Evolutionary conservation across 352 stramenopile genomes (phyloP).

Genomic region (Peronospora farinosa): DNA sequence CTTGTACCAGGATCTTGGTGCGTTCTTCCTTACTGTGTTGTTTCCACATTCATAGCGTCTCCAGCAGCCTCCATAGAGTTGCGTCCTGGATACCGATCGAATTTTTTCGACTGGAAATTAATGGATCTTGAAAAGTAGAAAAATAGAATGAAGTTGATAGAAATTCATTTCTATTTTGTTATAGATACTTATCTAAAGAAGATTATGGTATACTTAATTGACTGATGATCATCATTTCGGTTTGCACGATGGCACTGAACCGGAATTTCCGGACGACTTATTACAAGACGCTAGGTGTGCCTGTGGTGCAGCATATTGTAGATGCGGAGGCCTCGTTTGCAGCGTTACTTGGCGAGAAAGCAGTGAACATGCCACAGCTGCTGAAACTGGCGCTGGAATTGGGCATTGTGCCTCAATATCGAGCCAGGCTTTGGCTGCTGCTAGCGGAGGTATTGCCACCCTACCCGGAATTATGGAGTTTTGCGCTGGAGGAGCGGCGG

Average conservation of each 20-base stretch:
- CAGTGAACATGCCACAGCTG: slow-evolving; percentile 60
- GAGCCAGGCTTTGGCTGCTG: slow-evolving; percentile 53
- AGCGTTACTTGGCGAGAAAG: slow-evolving; percentile 46
- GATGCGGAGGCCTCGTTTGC: slow-evolving; percentile 72
- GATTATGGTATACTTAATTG: neutral
- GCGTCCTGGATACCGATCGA: slow-evolving; percentile 15
- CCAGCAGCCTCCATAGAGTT: slow-evolving; percentile 70
- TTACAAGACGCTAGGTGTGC: slow-evolving; percentile 84
- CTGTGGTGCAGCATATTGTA: slow-evolving; percentile 77
- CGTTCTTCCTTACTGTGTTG: slow-evolving; percentile 41
- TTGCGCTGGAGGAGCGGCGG: slow-evolving; percentile 42
- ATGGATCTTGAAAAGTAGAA: slow-evolving; percentile 1
- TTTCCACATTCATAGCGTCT: slow-evolving; percentile 59
- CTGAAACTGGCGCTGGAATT: slow-evolving; percentile 71
- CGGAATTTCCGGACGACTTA: slow-evolving; percentile 79
- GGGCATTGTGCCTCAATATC: slow-evolving; percentile 50
- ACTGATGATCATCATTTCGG: neutral
- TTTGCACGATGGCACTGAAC: slow-evolving; percentile 45
- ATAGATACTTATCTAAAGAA: no score
- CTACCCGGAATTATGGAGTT: slow-evolving; percentile 56
- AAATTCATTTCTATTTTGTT: neutral
- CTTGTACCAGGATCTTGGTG: slow-evolving; percentile 46
- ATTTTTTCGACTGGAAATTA: slow-evolving; percentile 6
- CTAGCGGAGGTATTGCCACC: slow-evolving; percentile 48
- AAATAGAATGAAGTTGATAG: neutral